phyloP scores from a whole-genome alignment of 2,329 filamentous ascomycete species.

The Aureobasidium sp. region DNA sequence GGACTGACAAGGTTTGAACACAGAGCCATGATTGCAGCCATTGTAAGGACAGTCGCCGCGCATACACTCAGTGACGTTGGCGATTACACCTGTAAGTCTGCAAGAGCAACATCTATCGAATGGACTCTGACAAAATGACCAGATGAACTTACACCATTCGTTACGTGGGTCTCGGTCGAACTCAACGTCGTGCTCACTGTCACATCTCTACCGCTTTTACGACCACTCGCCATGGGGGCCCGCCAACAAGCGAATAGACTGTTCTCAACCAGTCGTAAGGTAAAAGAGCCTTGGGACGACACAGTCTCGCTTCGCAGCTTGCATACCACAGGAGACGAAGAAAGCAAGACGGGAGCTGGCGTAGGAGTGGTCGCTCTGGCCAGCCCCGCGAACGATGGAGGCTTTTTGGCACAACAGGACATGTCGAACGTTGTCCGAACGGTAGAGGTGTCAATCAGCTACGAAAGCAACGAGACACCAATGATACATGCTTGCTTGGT shows the following conservation, averaged over 20 bases:
- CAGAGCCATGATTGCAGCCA: conserved; percentile 26
- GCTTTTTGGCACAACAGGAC: conserved; percentile 16
- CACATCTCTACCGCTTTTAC: conserved; percentile 25
- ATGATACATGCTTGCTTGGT: conserved; percentile 27
- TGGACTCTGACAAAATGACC: neutral
- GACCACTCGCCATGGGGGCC: conserved; percentile 22
- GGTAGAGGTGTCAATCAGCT: conserved; percentile 22
- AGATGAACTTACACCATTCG: conserved; percentile 23
- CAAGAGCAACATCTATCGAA: neutral
- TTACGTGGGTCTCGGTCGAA: conserved; percentile 26
- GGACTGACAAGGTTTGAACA: conserved; percentile 1
- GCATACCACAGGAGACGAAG: neutral
- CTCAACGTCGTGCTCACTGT: conserved; percentile 31
- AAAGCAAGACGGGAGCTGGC: conserved; percentile 16
- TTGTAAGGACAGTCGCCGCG: conserved; percentile 28
- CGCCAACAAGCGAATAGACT: conserved; percentile 16
- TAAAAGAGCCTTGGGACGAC: conserved; percentile 11
- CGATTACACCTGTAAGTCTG: conserved; percentile 24
- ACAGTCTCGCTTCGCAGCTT: conserved; percentile 12
- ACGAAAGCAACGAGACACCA: conserved; percentile 20
- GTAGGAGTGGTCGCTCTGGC: conserved; percentile 11
- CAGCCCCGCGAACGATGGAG: conserved; percentile 18
- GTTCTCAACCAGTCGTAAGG: conserved; percentile 16
- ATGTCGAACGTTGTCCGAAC: conserved; percentile 19
- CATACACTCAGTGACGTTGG: conserved; percentile 21